phyloP scores from a whole-genome alignment of 176 grass and related monocot species.

The Pontederia paniculata region DNA sequence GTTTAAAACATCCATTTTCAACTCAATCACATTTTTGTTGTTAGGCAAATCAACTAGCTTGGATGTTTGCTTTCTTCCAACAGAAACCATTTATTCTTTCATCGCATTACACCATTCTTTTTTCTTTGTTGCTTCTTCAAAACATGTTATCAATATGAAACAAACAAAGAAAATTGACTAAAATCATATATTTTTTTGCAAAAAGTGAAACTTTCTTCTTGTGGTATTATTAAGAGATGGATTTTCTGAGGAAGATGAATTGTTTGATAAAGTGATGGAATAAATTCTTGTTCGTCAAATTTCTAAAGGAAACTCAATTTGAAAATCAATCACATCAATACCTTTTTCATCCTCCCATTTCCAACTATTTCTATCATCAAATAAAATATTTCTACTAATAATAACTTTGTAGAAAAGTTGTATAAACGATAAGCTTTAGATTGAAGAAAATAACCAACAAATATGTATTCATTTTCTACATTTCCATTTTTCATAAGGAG shows the following conservation, averaged over 20 bases:
- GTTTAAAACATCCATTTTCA: conserved; percentile 18
- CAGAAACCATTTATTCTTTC: neutral
- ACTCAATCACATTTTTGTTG: neutral
- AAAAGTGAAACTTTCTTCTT: neutral
- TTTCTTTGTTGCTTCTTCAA: conserved; percentile 8
- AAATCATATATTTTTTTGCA: neutral
- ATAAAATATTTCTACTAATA: conserved; percentile 9
- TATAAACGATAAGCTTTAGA: conserved; percentile 10
- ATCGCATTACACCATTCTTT: conserved; percentile 5
- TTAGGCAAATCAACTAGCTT: neutral
- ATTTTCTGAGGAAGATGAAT: too few species aligned
- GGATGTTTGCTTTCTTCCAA: conserved; percentile 2
- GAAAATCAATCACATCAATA: too few species aligned
- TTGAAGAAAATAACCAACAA: conserved; percentile 3
- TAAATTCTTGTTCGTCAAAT: too few species aligned
- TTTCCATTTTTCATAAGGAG: neutral
- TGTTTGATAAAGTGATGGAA: too few species aligned
- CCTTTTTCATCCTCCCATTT: neutral
- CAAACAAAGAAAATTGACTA: neutral
- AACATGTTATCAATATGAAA: neutral
- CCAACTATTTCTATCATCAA: conserved; percentile 6
- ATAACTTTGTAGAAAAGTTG: conserved; percentile 4
- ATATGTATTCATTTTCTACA: conserved; percentile 4
- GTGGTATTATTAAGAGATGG: neutral
- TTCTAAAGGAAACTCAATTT: too few species aligned